Evolutionary conservation across 306 rosid genomes (phyloP), one percentile per base, ranked within the genome.

Genomic region (Purshia tridentata): DNA sequence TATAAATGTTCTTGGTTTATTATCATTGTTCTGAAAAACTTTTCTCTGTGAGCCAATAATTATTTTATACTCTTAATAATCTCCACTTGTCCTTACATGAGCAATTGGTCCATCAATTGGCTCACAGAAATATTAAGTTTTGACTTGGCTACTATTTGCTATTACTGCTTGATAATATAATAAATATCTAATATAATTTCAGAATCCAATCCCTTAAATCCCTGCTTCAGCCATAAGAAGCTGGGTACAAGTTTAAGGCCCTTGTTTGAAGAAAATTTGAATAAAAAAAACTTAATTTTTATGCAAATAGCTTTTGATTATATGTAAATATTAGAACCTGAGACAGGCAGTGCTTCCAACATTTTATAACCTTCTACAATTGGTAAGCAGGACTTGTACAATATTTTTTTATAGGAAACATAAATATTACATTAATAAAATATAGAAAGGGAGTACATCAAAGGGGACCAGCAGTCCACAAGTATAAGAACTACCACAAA

Each of bases 191-290:
- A 29, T 29, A 29, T 18, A 55, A 39, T 8, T 41, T 41, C 10
- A 15, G 20, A 40, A 63, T 42, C 7, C 19, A 63, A 40, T 63
- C 47, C 13, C 49, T 15, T 63, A 63, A 29, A 41, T 40, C 20
- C 67, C 45, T 63, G 6, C 20, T 55, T 55, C 10, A 63, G 68
- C 68, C 68, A n/a, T 18, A 63, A n/a, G 60, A 63, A 63, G 0
- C 46, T 15, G 50, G 35, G 12, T 41, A 4, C 16, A 18, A 16
- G 11, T 63, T 63, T 40, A 29, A 15, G 49, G 67, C 46, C 66
- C 12, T 53, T 12, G 14, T 4, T 55, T 4, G 29, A 29, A 29
- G 35, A 29, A 29, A 29, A 29, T 29, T 29, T 29, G 35, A 29
- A 29, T 29, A 29, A 29, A 29, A 29, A 29, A 29, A 29, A 29